Base-by-base conservation (phyloP, 441 rosid species). In the Brassica hybrid region DNA sequence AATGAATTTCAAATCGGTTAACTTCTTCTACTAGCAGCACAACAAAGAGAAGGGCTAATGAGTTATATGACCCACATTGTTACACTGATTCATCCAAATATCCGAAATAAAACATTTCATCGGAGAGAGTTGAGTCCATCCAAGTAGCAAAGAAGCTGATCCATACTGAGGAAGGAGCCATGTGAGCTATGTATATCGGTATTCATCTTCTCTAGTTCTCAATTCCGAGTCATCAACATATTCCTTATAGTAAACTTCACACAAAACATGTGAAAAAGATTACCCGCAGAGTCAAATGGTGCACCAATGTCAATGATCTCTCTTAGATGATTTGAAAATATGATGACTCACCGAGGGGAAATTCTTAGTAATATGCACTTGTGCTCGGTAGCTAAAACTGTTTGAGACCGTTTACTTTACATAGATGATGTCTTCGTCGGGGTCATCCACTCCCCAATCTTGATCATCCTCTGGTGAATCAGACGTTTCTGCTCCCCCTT, bases 341-440 rank as follows among this genome's bases (percentile, higher is more conserved):
- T 10, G 43, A 62, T 27, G 61, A 69, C 79, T 61, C 9, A 68
- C 79, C 56, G 25, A 18, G 38, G 9, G 23, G 16, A 17, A 11
- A 2, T 30, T 3, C 43, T 7, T 25, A 50, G 74, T 19, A 14
- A 10, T 56, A 71, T 17, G 67, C 76, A 71, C 41, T 34, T 7
- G 38, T 32, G 8, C 8, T 32, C 7, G 38, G 38, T 32, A 67
- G 74, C 19, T 68, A 54, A 12, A 66, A 34, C 69, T 52, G 66
- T 70, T 50, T 30, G 19, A 16, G 63, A 56, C 23, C 76, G 57
- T 85, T 85, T 48, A 91, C 48, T 88, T 86, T 59, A 94, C 94
- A 67, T 90, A 91, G 43, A 94, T 89, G 45, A 94, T 84, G 75
- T 83, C 93, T 80, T 86, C 97, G 14, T 94, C 95, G 5, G 90